Evolutionary conservation across 495 filamentous ascomycete genomes (phyloP), one percentile per base, ranked within the genome.

Genomic region (Xylaria flabelliformis): DNA sequence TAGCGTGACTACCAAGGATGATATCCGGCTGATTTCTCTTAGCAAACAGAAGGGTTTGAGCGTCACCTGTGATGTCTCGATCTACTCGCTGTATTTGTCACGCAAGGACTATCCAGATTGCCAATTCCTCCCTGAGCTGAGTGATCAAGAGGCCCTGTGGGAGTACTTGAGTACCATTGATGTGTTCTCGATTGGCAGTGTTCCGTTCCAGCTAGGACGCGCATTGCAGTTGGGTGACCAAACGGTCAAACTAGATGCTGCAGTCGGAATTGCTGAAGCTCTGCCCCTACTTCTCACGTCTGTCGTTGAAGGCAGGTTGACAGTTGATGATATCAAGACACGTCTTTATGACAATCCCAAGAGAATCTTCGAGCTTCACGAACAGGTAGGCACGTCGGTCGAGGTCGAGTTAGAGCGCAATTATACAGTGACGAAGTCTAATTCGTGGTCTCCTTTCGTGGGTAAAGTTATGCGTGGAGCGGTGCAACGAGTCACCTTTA

Each of bases 361-460:
- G 85, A 88, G 87, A 75, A 96, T 96, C 73, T 96, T 95, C 71
- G 92, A 95, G 83, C 86, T 96, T 59, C 93, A 96, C 73, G 93
- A 96, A 73, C 93, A 96, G 78, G 82, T 89, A 21, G 91, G 90
- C 69, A 90, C 91, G 67, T 89, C 87, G 13, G 83, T 95, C 39
- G 93, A 96, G 82, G 85, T 94, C 63, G 93, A 95, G 81, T 84
- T 94, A 77, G 88, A 86, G 69, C 87, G 92, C 21, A 88, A 90
- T 2, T 92, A 93, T 76, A 80, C 87, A 8, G 84, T 91, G 72
- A 81, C 89, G 73, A 82, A 80, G 74, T 77, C 83, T 32, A 74
- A 84, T 44, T 76, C 83, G 48, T 94, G 92, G 92, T 95, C 93
- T 66, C 92, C 93, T 4, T 91, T 96, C 76, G 87, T 84, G 62